phyloP scores from a whole-genome alignment of 805 yeast species.

The Debaryomyces castellii region DNA sequence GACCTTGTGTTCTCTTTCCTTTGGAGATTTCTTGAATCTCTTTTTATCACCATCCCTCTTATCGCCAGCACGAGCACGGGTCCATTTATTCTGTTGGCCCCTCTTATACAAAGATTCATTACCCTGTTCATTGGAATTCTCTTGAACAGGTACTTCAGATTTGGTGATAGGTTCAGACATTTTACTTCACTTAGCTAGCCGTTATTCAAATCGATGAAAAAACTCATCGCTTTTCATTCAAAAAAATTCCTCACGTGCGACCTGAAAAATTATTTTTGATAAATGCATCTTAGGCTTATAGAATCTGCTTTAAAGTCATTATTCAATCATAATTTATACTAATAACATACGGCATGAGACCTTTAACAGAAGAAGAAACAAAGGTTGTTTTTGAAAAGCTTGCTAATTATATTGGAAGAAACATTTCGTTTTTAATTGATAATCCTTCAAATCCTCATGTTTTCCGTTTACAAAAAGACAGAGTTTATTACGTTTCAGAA shows the following conservation, averaged over 20 bases:
- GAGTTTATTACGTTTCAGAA: slow-evolving; percentile 92
- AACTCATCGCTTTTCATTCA: slow-evolving; percentile 7
- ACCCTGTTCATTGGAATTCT: slow-evolving; percentile 26
- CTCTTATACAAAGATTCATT: slow-evolving; percentile 41
- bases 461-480: slow-evolving; percentile 91
- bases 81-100: slow-evolving; percentile 38
- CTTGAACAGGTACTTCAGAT: slow-evolving; percentile 1
- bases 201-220: not conserved
- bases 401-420: slow-evolving; percentile 96
- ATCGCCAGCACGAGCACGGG: slow-evolving; percentile 20
- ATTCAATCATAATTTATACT: not conserved
- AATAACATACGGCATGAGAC: slow-evolving; percentile 63
- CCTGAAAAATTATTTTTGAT: slow-evolving; percentile 4
- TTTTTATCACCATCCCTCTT: slow-evolving; percentile 16
- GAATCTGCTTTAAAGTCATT: not conserved
- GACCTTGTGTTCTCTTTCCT: slow-evolving; percentile 35
- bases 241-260: slow-evolving; percentile 2
- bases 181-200: not conserved
- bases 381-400: slow-evolving; percentile 93
- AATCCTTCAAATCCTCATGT: slow-evolving; percentile 88
- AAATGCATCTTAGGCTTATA: not conserved
- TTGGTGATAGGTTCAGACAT: slow-evolving; percentile 8
- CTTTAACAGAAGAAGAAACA: slow-evolving; percentile 94
- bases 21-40: slow-evolving; percentile 16
- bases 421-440: slow-evolving; percentile 83